Conservation (phyloP, 768 basidiomycete species). For the Suillus subalutaceus region DNA sequence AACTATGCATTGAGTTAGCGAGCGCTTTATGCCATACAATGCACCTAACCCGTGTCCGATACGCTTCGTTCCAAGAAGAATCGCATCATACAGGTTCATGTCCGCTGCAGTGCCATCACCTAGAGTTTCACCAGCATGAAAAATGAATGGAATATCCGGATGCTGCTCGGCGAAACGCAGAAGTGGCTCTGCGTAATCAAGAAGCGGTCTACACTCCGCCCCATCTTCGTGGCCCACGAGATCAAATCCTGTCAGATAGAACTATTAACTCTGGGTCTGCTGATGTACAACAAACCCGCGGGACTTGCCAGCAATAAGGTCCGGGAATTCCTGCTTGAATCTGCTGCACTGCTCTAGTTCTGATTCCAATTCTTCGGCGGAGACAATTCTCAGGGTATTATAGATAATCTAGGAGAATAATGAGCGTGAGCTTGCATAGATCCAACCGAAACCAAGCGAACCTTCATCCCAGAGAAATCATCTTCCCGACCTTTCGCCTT, state of each 20-base stretch:
- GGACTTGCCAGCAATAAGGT: slow-evolving; percentile 43
- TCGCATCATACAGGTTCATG: slow-evolving; percentile 50
- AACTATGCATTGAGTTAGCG: slow-evolving; percentile 25
- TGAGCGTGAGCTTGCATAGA: background rate
- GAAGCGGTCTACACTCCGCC: slow-evolving; percentile 32
- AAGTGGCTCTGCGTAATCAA: slow-evolving; percentile 41
- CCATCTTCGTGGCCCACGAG: slow-evolving; percentile 51
- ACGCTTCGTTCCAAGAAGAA: slow-evolving; percentile 49
- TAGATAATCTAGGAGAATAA: slow-evolving; percentile 42
- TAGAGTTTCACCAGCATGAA: slow-evolving; percentile 53
- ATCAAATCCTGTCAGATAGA: slow-evolving; percentile 42
- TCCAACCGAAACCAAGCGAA: slow-evolving; percentile 14
- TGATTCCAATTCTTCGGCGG: slow-evolving; percentile 42
- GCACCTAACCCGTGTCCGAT: slow-evolving; percentile 49
- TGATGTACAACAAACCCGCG: background rate
- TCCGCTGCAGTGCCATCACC: slow-evolving; percentile 49
- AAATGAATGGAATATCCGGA: slow-evolving; percentile 46
- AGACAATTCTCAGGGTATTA: slow-evolving; percentile 38
- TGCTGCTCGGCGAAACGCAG: slow-evolving; percentile 39
- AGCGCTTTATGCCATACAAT: background rate
- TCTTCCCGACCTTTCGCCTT: slow-evolving; percentile 39
- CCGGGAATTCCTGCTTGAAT: slow-evolving; percentile 48
- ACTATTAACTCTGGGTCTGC: background rate
- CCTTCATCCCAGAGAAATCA: slow-evolving; percentile 46
- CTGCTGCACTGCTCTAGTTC: slow-evolving; percentile 46